A percentile compares a stretch with the other conserved stretches of the same genome.
phyloP scores from a whole-genome alignment of 192 early-diverging fungal species.

The Entomortierella beljakovae region DNA sequence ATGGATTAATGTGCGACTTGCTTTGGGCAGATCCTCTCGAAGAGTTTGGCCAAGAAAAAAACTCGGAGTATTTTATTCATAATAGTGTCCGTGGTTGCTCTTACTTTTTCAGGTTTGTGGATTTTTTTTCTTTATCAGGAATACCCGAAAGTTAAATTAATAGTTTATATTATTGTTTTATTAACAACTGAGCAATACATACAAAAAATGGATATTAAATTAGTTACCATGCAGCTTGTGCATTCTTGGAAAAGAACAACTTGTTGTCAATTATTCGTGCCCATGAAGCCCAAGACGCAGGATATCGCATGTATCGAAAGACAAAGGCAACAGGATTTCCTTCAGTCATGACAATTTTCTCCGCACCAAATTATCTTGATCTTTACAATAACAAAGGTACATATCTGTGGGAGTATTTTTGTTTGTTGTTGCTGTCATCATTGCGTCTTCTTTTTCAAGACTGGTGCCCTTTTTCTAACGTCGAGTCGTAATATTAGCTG shows the following conservation, averaged over 20 bases:
- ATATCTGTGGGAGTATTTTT: neutral
- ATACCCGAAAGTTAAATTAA: neutral
- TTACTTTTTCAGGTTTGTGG: slow-evolving; percentile 85
- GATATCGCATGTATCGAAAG: slow-evolving; percentile 97
- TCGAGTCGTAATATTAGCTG: slow-evolving; percentile 70
- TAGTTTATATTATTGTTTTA: neutral
- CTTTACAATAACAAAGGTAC: slow-evolving; percentile 96
- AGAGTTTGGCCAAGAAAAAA: slow-evolving; percentile 96
- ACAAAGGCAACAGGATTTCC: slow-evolving; percentile 94
- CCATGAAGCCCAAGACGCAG: slow-evolving; percentile 97
- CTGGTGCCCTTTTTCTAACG: neutral
- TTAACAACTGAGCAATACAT: neutral
- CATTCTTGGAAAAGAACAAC: slow-evolving; percentile 94
- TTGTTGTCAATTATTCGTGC: slow-evolving; percentile 96
- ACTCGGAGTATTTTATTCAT: slow-evolving; percentile 89
- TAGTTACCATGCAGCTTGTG: slow-evolving; percentile 89
- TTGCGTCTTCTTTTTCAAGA: neutral
- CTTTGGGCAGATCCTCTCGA: slow-evolving; percentile 96
- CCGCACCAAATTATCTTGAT: slow-evolving; percentile 98
- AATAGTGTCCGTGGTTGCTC: slow-evolving; percentile 96
- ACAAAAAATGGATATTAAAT: slow-evolving; percentile 13
- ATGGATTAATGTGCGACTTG: slow-evolving; percentile 96
- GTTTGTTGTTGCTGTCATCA: neutral
- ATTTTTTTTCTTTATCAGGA: neutral
- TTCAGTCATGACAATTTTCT: slow-evolving; percentile 97